Percentiles rank a stretch among this genome's conserved stretches.
These are phyloP conservation scores for Fusarium nodosum DNA, from an alignment of 2,329 filamentous ascomycete species.

Conservation along the genomic window DNA sequence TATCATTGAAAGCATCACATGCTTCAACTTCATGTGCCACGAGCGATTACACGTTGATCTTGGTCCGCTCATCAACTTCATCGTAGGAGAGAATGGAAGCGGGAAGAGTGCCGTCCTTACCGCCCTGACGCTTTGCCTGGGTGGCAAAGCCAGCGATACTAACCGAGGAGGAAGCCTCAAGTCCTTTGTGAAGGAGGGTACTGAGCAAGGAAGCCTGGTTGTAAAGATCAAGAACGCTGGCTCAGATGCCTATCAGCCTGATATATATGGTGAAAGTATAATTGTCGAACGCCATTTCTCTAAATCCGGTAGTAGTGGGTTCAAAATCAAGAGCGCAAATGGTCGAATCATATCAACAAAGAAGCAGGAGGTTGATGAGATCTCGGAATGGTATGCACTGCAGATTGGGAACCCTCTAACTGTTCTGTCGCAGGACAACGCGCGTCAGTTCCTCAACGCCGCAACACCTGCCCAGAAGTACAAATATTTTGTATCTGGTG, in stretches of 20 bases:
- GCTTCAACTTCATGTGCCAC: slow-evolving; percentile 98
- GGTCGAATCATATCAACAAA: slow-evolving; percentile 83
- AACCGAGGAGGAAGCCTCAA: slow-evolving; percentile 93
- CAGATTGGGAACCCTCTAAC: slow-evolving; percentile 98
- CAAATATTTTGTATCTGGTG: slow-evolving; percentile 95
- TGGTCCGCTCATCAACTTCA: slow-evolving; percentile 97
- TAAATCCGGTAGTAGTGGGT: slow-evolving; percentile 79
- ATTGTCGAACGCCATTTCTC: slow-evolving; percentile 92
- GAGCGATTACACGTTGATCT: slow-evolving; percentile 82
- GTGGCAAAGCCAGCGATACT: slow-evolving; percentile 91
- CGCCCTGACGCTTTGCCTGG: slow-evolving; percentile 92
- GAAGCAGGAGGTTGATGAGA: slow-evolving; percentile 89
- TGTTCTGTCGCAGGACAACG: slow-evolving; percentile 94
- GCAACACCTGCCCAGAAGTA: slow-evolving; percentile 90
- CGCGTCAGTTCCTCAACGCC: slow-evolving; percentile 89
- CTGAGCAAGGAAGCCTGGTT: slow-evolving; percentile 79
- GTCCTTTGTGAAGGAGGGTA: slow-evolving; percentile 89
- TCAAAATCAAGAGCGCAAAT: slow-evolving; percentile 84
- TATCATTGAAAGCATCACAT: slow-evolving; percentile 88
- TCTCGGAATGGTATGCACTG: slow-evolving; percentile 91
- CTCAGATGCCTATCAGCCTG: slow-evolving; percentile 83
- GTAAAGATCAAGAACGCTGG: slow-evolving; percentile 95
- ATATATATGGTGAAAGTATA: slow-evolving; percentile 86
- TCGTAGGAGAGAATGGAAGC: slow-evolving; percentile 97
- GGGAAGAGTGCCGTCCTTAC: slow-evolving; percentile 97